Conservation (phyloP, 805 yeast genomes). For the Tetrapisispora iriomotensis region DNA sequence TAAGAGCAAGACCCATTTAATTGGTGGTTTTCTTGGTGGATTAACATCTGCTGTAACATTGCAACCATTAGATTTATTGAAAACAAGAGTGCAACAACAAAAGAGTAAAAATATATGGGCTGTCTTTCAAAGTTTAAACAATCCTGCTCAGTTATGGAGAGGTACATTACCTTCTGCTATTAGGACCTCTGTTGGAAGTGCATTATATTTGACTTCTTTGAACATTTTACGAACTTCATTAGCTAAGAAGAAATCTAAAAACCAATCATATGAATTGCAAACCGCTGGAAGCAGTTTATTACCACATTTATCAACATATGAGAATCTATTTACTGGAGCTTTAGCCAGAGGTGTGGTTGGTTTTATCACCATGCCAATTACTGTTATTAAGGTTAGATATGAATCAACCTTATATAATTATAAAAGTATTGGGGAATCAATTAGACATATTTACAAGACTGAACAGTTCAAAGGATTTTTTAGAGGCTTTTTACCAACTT, state of each 20-base stretch:
- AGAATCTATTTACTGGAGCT: constrained; percentile 70
- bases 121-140: constrained; percentile 33
- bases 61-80: constrained; percentile 84
- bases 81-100: constrained; percentile 74
- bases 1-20: constrained; percentile 39
- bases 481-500: constrained; percentile 79
- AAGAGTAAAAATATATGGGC: constrained; percentile 23
- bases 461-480: constrained; percentile 66
- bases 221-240: constrained; percentile 48
- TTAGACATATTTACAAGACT: constrained; percentile 40
- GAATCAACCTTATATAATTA: constrained; percentile 75
- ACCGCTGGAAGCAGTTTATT: constrained; percentile 33
- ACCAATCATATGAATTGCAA: background rate
- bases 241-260: constrained; percentile 13
- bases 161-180: constrained; percentile 89
- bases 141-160: constrained; percentile 59
- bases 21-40: constrained; percentile 80
- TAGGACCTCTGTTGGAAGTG: constrained; percentile 86
- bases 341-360: constrained; percentile 76
- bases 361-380: constrained; percentile 84
- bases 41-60: constrained; percentile 65
- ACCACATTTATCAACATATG: constrained; percentile 62
- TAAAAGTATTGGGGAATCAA: constrained; percentile 52
- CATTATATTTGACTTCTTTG: constrained; percentile 67
- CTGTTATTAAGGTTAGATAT: constrained; percentile 78